Evolutionary conservation across 2,329 filamentous ascomycete genomes (phyloP), one percentile per base, ranked within the genome.

Genomic region (Acephala macrosclerotiorum): DNA sequence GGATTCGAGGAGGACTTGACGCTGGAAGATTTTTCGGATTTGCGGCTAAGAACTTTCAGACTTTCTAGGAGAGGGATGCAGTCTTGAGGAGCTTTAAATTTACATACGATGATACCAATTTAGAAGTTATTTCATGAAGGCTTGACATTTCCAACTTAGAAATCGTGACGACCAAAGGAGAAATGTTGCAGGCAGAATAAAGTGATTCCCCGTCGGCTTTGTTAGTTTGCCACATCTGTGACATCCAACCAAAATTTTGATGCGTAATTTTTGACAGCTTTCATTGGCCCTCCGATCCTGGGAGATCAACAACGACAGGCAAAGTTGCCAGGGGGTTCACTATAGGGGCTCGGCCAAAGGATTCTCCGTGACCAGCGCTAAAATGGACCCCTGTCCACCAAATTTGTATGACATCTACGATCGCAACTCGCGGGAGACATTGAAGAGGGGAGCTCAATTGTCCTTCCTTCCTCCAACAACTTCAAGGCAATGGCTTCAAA

Each of bases 401-500:
- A 57, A 29, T 22, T 57, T 29, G 36, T 18, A 57, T 57, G 55
- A 57, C 55, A 57, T 36, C 29, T 57, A 57, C 29, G 55, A 57
- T 57, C 26, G 51, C 29, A 14, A 35, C 55, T 14, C 7, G 14
- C 20, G 55, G 12, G 3, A 57, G 55, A 20, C 6, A 8, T 20
- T 57, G 5, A 22, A 49, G 25, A 38, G 18, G 40, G 5, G n/a
- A 22, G 45, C 11, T 57, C n/a, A 22, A 3, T 22, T 38, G 29
- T 26, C 36, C 9, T 38, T 57, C 14, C 12, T 57, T 26, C 25
- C 25, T 57, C 29, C 8, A 20, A 22, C 12, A 51, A 57, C 11
- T 7, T 38, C 4, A 16, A 57, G 33, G n/a, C 42, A 58, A 74
- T 73, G 73, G 65, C 69, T 40, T 73, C 71, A 5, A 75, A 72